Conservation (phyloP, 148 eudicot genomes). For the Vaccinium macrocarpon region DNA sequence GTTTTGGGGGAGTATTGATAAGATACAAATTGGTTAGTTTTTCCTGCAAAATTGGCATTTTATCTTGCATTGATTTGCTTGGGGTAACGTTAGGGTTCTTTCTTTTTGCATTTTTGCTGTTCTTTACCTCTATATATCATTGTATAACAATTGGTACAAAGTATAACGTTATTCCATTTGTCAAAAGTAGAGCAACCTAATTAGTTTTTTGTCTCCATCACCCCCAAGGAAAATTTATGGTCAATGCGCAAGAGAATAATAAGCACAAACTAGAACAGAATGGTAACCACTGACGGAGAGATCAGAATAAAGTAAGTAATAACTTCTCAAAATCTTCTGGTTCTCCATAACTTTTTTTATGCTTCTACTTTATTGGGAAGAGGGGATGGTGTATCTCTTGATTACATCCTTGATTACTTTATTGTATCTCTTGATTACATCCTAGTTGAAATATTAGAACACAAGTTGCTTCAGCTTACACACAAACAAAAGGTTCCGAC, state of each 20-base stretch:
- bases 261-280: not conserved
- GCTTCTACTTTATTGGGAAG: not conserved
- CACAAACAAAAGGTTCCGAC: not conserved
- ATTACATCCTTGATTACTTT: too few species aligned
- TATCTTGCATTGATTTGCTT: conserved; percentile 5
- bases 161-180: not conserved
- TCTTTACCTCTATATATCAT: not conserved
- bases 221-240: not conserved
- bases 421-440: too few species aligned
- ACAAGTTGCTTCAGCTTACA: not conserved
- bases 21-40: not conserved
- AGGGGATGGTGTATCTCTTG: too few species aligned
- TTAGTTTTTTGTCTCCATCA: not conserved
- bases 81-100: not conserved
- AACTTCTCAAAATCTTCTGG: not conserved
- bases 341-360: not conserved
- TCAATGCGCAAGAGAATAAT: not conserved
- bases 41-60: not conserved
- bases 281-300: not conserved
- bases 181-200: not conserved
- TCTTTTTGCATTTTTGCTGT: not conserved
- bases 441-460: not conserved
- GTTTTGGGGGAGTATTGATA: not conserved
- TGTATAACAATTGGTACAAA: not conserved
- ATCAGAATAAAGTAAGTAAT: not conserved